Base-by-base conservation (phyloP, 2,329 filamentous ascomycete species). In the Epichloe elymi region DNA sequence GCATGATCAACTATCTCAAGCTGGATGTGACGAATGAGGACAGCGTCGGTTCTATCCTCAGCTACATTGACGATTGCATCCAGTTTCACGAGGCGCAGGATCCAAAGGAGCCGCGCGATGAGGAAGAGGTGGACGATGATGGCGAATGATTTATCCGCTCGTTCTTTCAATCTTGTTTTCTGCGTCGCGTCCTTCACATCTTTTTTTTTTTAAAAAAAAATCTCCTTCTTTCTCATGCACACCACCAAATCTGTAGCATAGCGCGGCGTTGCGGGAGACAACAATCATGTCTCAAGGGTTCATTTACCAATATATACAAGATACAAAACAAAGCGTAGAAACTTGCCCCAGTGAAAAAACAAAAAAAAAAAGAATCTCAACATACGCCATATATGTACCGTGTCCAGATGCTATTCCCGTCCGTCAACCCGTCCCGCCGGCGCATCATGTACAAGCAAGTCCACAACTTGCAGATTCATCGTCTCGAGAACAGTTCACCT, bases 1-100 rank as follows among this genome's bases (percentile, higher is more conserved):
- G 89, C 70, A 94, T 98, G 88, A 88, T 98, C 12, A 95, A 87
- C 46, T 98, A 95, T 64, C 74, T 96, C 52, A 88, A 90, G 70
- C 74, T 97, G 43, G 87, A 97, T 63, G 85, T 84, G 30, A 86
- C 93, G 57, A 83, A 95, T 60, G 91, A 97, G 69, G 89, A 97
- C 60, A 97, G 91, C 62, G 83, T 97, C 4, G 84, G 78, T 1
- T 82, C 72, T 62, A 84, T 95, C 26, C 68, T 96, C 59, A 95
- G 88, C 72, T 88, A 94, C 69, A 93, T 96, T 59, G 90, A 96
- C 65, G 88, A 96, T 68, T 86, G 87, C 30, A 93, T 95, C 57
- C 90, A 95, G 65, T 96, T 80, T 66, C 87, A 95, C 63, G 90
- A 96, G 66, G 87, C 89, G 12, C 90, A 96, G 65, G 90, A 96